Percentiles rank a stretch among this genome's conserved stretches.
phyloP scores from a whole-genome alignment of 495 filamentous ascomycete genomes.

The Tuber calosporum region DNA sequence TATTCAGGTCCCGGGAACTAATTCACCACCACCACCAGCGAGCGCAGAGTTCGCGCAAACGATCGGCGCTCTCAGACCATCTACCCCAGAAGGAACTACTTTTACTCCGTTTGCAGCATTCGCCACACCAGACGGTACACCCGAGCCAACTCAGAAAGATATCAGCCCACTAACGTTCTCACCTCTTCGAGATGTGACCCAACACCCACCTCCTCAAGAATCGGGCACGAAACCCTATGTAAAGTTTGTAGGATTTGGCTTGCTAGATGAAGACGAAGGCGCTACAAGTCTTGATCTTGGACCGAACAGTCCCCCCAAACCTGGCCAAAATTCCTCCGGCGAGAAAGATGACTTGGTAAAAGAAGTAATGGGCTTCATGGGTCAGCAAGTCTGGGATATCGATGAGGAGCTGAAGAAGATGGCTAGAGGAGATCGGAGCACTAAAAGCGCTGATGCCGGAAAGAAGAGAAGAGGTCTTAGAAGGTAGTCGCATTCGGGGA shows the following conservation, averaged over 20 bases:
- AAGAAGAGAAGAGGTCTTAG: constrained; percentile 3
- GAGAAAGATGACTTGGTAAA: constrained; percentile 16
- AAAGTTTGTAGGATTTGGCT: constrained; percentile 14
- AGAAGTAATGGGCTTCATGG: constrained; percentile 33
- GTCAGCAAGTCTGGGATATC: constrained; percentile 34
- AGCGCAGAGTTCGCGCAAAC: not conserved
- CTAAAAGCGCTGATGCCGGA: not conserved
- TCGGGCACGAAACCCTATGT: constrained; percentile 9
- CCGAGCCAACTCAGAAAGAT: constrained; percentile 8
- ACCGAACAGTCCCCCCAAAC: constrained; percentile 2
- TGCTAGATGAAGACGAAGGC: constrained; percentile 19
- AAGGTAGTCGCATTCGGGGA: not conserved
- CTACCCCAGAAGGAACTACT: constrained; percentile 17
- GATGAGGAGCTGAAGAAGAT: constrained; percentile 36
- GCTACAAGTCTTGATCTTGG: constrained; percentile 7
- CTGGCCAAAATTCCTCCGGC: constrained; percentile 11
- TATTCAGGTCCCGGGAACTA: not conserved
- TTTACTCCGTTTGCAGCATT: constrained; percentile 35
- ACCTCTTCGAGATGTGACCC: constrained; percentile 1
- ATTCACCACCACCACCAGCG: not conserved
- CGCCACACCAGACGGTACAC: constrained; percentile 29
- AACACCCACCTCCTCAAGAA: not conserved
- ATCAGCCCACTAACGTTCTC: constrained; percentile 16
- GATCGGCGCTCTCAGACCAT: constrained; percentile 7
- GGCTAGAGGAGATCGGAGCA: constrained; percentile 5